Base-by-base conservation (phyloP, 108 stramenopile genomes). In the Skeletonema costatum region DNA sequence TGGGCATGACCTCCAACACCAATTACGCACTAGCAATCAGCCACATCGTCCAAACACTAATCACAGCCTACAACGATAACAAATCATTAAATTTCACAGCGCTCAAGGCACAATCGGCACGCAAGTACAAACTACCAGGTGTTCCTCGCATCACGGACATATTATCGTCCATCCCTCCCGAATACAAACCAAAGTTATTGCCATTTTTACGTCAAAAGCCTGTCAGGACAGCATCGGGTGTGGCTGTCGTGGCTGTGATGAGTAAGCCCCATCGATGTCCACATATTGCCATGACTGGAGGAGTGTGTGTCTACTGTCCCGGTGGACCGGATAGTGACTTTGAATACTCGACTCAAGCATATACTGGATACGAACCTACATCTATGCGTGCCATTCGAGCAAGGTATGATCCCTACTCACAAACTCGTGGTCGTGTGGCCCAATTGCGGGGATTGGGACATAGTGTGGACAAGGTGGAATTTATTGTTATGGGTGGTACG, bases 291-390 rank as follows among this genome's bases (percentile, higher is more conserved):
- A 91, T 94, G 79, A 98, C 98, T 0, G 88, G 88, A 11, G 96
- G 96, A 9, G 98, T 98, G 8, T 98, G 98, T 71, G 98, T 98
- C 30, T 98, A 98, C 71, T 98, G 98, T 85, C 98, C 98, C 32
- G 98, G 98, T 50, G 98, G 98, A 19, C 96, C 96, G 1, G 98
- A 98, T 81, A 85, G 83, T 16, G 98, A 98, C 75, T 98, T 98
- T 83, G 98, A 98, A 77, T 98, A 98, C 83, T 90, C 88, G 8
- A 98, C 98, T 16, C 98, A 98, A 65, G 96, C 98, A 36, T 98
- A 98, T 72, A 98, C 98, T 0, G 98, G 98, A 21, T 98, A 98
- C 77, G 98, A 98, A 83, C 98, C 98, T 21, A 98, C 98, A 29
- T 82, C 78, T 51, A 98, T 98, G 98, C 48, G 98, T 19, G 98